Evolutionary conservation across 805 yeast species (phyloP), one percentile per base, ranked within the genome.

Genomic region (Maudiozyma pseudohumilis): DNA sequence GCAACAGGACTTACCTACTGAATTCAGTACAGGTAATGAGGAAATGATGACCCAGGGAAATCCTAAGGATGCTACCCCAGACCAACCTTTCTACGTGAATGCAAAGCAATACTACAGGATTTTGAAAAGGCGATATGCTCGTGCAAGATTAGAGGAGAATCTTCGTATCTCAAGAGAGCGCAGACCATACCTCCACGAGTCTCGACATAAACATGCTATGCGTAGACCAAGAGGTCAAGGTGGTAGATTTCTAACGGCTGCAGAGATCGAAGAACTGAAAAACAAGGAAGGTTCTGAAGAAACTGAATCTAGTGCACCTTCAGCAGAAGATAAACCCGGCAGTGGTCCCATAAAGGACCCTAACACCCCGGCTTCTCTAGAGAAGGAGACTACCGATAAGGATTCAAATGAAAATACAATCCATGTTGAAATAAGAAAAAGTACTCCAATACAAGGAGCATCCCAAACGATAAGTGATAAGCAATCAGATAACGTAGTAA

Each of bases 191-290:
- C 61, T 92, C 35, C 99, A 92, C 56, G 98, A 92, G 61, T 85
- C 96, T 15, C 72, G 99, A 51, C 99, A 92, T 59, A 89, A 92
- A 58, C 99, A 92, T 59, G 99, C 99, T 3, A 92, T 92, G 98
- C 74, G 97, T 56, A 74, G 99, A 58, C 97, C 98, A 12, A 75
- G 99, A 50, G 99, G 99, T 20, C 97, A 92, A 64, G 98, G 98
- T 23, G 99, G 99, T 6, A 69, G 99, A 43, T 92, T 92, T 49
- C 63, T 92, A 42, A 92, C 99, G 1, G 96, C 97, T 11, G 95
- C 95, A 9, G 84, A 75, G 45, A 80, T 74, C 32, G 79, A 74
- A 10, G 80, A 71, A 43, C 63, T 71, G 39, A 81, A 36, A 35
- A 29, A 19, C 20, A 29, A 3, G 20, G 23, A 29, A 17, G 7